A percentile compares a stretch with the other conserved stretches of the same genome.
Conservation (phyloP, 1,284 basidiomycete genomes). For the Apiotrichum brassicae region DNA sequence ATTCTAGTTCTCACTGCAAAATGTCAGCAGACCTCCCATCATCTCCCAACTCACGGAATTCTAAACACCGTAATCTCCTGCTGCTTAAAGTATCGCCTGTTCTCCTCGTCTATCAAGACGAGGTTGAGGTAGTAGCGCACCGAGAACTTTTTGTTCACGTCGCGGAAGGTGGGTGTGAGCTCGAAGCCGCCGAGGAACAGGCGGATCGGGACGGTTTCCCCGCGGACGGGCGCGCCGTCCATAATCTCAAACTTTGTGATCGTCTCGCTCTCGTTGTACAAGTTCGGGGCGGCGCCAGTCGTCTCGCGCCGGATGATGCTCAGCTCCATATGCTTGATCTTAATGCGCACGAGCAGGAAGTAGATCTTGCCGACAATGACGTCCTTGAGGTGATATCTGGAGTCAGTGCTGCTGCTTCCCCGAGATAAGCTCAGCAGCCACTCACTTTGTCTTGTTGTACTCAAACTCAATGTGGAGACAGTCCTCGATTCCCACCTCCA, state of each 20-base stretch:
- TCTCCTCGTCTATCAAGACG: slow-evolving; percentile 96
- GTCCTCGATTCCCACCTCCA: slow-evolving; percentile 99
- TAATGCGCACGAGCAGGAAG: slow-evolving; percentile 96
- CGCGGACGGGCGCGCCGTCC: slow-evolving; percentile 92
- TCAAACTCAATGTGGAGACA: slow-evolving; percentile 99
- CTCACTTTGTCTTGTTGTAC: slow-evolving; percentile 97
- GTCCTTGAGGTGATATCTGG: slow-evolving; percentile 94
- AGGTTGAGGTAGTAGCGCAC: slow-evolving; percentile 94
- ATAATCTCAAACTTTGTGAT: slow-evolving; percentile 99
- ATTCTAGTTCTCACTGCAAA: slow-evolving; percentile 8
- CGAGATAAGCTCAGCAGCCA: slow-evolving; percentile 11
- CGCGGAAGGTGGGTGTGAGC: slow-evolving; percentile 94
- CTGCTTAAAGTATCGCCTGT: slow-evolving; percentile 51
- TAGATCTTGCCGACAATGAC: slow-evolving; percentile 99
- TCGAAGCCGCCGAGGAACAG: slow-evolving; percentile 98
- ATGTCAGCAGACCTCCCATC: background rate
- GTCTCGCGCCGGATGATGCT: slow-evolving; percentile 97
- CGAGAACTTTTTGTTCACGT: slow-evolving; percentile 99
- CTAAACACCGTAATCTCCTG: slow-evolving; percentile 45
- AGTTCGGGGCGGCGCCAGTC: slow-evolving; percentile 90
- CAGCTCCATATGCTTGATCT: slow-evolving; percentile 99
- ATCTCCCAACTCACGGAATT: slow-evolving; percentile 14
- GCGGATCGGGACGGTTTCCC: slow-evolving; percentile 96
- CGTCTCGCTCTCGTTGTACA: slow-evolving; percentile 98
- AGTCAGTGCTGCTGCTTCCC: background rate